Conservation (phyloP, 140 eudicot species). For the Cichorium intybus region DNA sequence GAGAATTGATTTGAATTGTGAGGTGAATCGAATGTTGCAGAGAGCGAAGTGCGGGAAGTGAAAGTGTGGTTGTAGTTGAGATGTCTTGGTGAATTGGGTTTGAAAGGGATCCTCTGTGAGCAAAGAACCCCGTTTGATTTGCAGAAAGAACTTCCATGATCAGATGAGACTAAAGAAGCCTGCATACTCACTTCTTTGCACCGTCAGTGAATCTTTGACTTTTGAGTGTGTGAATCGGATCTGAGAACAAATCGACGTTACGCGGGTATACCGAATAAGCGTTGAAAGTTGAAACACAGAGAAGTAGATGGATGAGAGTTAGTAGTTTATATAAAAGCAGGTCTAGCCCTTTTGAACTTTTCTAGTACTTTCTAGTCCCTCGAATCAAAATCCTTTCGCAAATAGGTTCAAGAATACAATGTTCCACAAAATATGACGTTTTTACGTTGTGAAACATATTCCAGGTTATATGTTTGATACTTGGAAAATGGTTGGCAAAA, state of each 20-base stretch:
- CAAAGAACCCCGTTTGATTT: constrained; percentile 1
- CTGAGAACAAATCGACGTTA: background rate
- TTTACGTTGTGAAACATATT: no score
- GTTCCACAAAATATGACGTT: no score
- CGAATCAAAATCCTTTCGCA: no score
- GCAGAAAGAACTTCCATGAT: background rate
- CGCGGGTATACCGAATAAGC: background rate
- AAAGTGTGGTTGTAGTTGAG: constrained; percentile 12
- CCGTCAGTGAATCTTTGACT: background rate
- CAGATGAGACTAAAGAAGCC: constrained; percentile 19
- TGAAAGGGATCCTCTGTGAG: constrained; percentile 17
- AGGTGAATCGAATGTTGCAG: background rate
- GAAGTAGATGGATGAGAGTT: background rate
- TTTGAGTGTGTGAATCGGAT: constrained; percentile 4
- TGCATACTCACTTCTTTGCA: constrained; percentile 20
- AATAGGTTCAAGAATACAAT: no score
- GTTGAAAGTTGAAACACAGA: background rate
- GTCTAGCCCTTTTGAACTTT: no score
- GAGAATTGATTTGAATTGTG: background rate
- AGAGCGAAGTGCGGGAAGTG: constrained; percentile 2
- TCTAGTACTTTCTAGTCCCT: no score
- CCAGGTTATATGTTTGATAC: no score
- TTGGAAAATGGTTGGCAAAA: no score
- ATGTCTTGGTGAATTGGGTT: constrained; percentile 13
- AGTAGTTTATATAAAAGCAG: no score